phyloP scores from a whole-genome alignment of 2,329 filamentous ascomycete genomes.

The Fusarium anguioides region DNA sequence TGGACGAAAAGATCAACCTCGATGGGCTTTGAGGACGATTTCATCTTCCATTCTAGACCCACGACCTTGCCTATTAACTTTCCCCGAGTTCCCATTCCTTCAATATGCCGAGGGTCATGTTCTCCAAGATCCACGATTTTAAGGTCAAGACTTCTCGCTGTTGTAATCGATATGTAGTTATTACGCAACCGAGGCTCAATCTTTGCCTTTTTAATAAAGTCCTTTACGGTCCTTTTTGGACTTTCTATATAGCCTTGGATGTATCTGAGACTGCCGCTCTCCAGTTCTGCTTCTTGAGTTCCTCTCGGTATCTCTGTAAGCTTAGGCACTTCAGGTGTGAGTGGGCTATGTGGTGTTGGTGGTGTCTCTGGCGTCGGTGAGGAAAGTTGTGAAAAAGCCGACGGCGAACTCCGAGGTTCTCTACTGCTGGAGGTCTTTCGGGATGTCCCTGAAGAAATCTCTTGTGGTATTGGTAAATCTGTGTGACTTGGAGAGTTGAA shows the following conservation, averaged over 20 bases:
- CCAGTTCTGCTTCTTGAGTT: fast-evolving
- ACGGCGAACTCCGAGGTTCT: not conserved
- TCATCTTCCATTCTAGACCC: not conserved
- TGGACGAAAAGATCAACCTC: not conserved
- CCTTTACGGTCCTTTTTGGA: fast-evolving
- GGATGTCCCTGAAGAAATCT: fast-evolving
- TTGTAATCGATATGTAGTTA: not conserved
- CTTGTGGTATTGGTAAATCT: fast-evolving
- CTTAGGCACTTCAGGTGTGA: fast-evolving
- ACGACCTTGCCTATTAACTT: not conserved
- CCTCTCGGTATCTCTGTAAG: fast-evolving
- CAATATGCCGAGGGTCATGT: fast-evolving
- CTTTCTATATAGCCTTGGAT: not conserved
- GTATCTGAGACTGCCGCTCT: fast-evolving
- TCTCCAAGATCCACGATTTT: fast-evolving
- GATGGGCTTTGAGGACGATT: fast-evolving
- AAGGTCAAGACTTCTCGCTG: not conserved
- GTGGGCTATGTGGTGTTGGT: not conserved
- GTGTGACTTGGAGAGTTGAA: fast-evolving
- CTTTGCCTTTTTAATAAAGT: fast-evolving
- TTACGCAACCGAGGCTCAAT: fast-evolving
- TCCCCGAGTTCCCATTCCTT: fast-evolving
- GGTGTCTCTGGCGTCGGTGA: not conserved
- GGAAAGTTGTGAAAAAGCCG: fast-evolving
- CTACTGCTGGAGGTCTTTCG: fast-evolving